phyloP scores from a whole-genome alignment of 2,329 filamentous ascomycete genomes.

The Aspergillus ochraceus region DNA sequence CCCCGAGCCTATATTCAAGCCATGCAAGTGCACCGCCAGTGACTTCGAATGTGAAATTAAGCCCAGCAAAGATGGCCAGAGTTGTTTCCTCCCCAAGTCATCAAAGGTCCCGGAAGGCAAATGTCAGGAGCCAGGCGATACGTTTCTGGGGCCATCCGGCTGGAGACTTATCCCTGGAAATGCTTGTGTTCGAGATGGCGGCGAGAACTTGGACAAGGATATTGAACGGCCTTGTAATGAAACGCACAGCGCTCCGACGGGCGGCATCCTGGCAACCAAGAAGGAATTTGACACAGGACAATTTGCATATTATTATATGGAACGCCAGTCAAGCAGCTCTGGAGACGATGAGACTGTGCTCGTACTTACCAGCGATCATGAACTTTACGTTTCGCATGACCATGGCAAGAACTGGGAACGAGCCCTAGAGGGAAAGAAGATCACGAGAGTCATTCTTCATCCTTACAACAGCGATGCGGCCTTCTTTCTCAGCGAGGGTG shows the following conservation, averaged over 20 bases:
- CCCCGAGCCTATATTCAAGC: slow-evolving; percentile 65
- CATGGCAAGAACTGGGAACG: slow-evolving; percentile 85
- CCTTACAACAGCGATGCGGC: slow-evolving; percentile 79
- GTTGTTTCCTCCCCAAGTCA: slow-evolving; percentile 66
- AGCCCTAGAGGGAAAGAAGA: slow-evolving; percentile 67
- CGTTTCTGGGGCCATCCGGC: slow-evolving; percentile 81
- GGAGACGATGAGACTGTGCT: slow-evolving; percentile 72
- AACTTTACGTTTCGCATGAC: slow-evolving; percentile 74
- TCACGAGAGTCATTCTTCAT: slow-evolving; percentile 74
- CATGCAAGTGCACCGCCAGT: slow-evolving; percentile 76
- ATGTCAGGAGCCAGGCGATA: slow-evolving; percentile 71
- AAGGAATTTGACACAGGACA: slow-evolving; percentile 61
- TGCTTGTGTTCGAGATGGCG: slow-evolving; percentile 63
- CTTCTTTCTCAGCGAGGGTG: slow-evolving; percentile 74
- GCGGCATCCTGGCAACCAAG: slow-evolving; percentile 65
- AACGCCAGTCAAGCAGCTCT: slow-evolving; percentile 65
- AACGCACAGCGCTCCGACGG: slow-evolving; percentile 52
- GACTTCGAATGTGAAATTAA: slow-evolving; percentile 99
- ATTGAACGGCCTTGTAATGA: slow-evolving; percentile 77
- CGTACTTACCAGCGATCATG: slow-evolving; percentile 58
- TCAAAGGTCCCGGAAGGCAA: slow-evolving; percentile 68
- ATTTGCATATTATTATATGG: slow-evolving; percentile 72
- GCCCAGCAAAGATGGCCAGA: slow-evolving; percentile 62
- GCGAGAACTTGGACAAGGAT: slow-evolving; percentile 67
- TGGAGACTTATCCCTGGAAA: slow-evolving; percentile 90